A percentile compares a stretch with the other conserved stretches of the same genome.
Evolutionary conservation across 495 filamentous ascomycete genomes (phyloP).

Genomic region (Cercophora sp.): DNA sequence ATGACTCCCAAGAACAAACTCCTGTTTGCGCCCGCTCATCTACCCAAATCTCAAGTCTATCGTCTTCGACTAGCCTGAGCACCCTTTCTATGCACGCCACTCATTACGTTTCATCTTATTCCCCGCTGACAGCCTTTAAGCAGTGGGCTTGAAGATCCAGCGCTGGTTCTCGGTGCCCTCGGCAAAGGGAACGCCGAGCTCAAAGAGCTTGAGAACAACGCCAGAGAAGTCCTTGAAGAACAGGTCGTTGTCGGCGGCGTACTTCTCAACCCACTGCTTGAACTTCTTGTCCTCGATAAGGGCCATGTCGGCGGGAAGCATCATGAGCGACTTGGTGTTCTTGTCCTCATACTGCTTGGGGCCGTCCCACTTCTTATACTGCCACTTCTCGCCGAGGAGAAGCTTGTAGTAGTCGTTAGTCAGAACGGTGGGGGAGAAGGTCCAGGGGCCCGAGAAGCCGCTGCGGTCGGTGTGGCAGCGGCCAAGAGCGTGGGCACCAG

Average conservation of each 20-base stretch:
- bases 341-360: constrained; percentile 79
- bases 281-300: constrained; percentile 87
- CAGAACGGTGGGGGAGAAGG: constrained; percentile 89
- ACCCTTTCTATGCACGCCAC: background rate
- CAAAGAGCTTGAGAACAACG: constrained; percentile 77
- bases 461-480: constrained; percentile 86
- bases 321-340: constrained; percentile 84
- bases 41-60: background rate
- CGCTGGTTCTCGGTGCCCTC: constrained; percentile 60
- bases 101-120: background rate
- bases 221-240: constrained; percentile 94
- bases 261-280: constrained; percentile 75
- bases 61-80: background rate
- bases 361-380: constrained; percentile 88
- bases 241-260: constrained; percentile 83
- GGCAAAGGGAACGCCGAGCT: constrained; percentile 89
- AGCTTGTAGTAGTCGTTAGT: constrained; percentile 94
- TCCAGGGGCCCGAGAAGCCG: constrained; percentile 92
- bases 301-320: constrained; percentile 90
- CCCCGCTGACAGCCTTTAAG: too few species aligned
- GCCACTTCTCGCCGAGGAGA: constrained; percentile 88
- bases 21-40: too few species aligned
- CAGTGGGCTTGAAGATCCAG: constrained; percentile 68
- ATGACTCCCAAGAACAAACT: background rate
- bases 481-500: constrained; percentile 87